These are phyloP conservation scores for Phytophthora litchii DNA, from an alignment of 352 stramenopile genomes.

Conservation along the genomic window DNA sequence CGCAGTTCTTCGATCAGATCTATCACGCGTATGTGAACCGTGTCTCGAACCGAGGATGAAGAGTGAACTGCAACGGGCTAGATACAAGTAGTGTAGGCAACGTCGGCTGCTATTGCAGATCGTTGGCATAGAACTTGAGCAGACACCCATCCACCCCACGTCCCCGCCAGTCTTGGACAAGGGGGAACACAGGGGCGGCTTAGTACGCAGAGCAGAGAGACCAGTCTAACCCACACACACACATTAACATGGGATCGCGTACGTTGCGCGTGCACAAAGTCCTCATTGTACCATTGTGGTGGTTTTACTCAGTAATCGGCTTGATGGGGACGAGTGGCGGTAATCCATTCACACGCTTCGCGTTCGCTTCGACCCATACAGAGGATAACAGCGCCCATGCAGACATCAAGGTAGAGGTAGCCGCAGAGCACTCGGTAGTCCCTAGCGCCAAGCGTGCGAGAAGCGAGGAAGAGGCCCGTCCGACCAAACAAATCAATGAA, in stretches of 20 bases:
- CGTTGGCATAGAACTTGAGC: constrained; percentile 41
- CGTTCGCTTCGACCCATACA: constrained; percentile 32
- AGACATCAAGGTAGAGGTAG: constrained; percentile 18
- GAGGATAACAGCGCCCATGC: constrained; percentile 11
- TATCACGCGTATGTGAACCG: constrained; percentile 85
- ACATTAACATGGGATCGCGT: constrained; percentile 36
- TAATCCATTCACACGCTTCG: constrained; percentile 76
- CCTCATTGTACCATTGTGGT: neutral
- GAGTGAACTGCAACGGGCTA: constrained; percentile 19
- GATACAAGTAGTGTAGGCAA: constrained; percentile 37
- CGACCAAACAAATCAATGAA: constrained; percentile 15
- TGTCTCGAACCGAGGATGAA: constrained; percentile 55
- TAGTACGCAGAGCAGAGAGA: constrained; percentile 21
- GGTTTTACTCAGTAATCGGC: constrained; percentile 1
- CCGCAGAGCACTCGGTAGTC: neutral
- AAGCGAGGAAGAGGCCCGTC: constrained; percentile 5
- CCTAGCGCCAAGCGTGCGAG: constrained; percentile 27
- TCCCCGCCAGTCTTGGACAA: constrained; percentile 7
- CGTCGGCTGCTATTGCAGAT: constrained; percentile 28
- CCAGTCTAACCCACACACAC: constrained; percentile 17
- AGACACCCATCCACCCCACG: constrained; percentile 15
- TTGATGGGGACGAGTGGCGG: constrained; percentile 23
- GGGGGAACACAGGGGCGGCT: constrained; percentile 10
- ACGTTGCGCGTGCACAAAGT: constrained; percentile 26
- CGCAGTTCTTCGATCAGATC: constrained; percentile 89